These are phyloP conservation scores for Cicer yamashitae DNA, from an alignment of 306 rosid genomes.

Conservation along the genomic window DNA sequence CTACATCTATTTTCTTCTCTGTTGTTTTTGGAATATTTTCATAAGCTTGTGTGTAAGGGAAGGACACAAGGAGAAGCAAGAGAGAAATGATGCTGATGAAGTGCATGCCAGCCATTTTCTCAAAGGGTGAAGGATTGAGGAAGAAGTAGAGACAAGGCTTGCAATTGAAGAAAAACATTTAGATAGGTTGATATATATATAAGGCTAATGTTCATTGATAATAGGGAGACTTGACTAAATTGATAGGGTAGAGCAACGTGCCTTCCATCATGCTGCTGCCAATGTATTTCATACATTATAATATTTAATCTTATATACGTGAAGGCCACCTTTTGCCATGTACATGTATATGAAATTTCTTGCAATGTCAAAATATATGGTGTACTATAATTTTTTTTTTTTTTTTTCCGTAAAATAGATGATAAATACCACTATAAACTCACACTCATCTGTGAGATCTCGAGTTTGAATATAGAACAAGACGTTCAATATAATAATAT, in stretches of 20 bases:
- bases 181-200: conserved; percentile 40
- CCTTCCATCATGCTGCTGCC: conserved; percentile 55
- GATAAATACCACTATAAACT: too few relatives aligned
- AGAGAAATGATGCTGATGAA: conserved; percentile 48
- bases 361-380: not conserved
- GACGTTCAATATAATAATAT: too few relatives aligned
- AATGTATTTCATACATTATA: conserved; percentile 38
- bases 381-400: not conserved
- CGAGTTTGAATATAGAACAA: too few relatives aligned
- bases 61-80: conserved; percentile 51
- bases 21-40: conserved; percentile 25
- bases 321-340: conserved; percentile 53
- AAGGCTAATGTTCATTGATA: conserved; percentile 28
- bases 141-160: conserved; percentile 27
- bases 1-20: conserved; percentile 59
- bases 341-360: not conserved
- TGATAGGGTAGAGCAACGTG: conserved; percentile 57
- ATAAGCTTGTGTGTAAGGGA: conserved; percentile 47
- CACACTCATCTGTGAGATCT: too few relatives aligned
- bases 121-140: conserved; percentile 9
- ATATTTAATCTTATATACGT: conserved; percentile 48
- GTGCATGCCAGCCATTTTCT: conserved; percentile 62
- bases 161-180: conserved; percentile 37
- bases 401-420: too few relatives aligned
- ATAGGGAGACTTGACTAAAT: not conserved